Conservation (phyloP, 192 early-diverging fungal genomes). For the Coemansia sp. region DNA sequence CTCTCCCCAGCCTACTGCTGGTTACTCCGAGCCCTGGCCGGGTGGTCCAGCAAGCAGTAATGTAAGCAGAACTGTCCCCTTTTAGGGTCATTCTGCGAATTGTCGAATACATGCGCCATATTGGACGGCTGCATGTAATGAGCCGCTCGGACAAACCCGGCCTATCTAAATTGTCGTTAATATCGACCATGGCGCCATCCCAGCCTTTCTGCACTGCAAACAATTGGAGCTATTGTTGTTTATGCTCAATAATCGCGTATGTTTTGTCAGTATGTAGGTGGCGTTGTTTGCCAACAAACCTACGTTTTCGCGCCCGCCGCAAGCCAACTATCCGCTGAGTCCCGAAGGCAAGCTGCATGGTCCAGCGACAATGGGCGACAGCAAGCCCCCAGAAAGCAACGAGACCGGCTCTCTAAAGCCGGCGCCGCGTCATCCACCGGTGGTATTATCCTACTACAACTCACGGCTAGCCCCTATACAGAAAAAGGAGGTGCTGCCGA, state of each 20-base stretch:
- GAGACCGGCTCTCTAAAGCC: conserved; percentile 2
- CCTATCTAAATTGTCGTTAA: conserved; percentile 5
- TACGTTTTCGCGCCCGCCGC: neutral
- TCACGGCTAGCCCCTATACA: conserved; percentile 31
- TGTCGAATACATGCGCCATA: neutral
- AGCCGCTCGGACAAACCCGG: conserved; percentile 4
- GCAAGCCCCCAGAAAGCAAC: conserved; percentile 13
- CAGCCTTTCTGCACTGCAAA: conserved; percentile 5
- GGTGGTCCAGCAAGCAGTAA: neutral
- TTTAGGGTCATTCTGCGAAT: neutral
- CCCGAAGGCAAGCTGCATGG: neutral
- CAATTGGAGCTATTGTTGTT: conserved; percentile 4
- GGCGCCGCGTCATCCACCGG: conserved; percentile 3
- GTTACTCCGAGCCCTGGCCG: neutral
- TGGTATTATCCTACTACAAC: conserved; percentile 32
- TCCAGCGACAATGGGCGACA: neutral
- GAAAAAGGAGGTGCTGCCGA: conserved; percentile 15
- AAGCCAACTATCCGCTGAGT: neutral
- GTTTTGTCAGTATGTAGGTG: conserved; percentile 24
- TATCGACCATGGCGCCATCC: neutral
- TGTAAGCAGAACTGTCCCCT: neutral
- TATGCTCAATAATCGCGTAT: neutral
- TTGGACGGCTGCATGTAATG: neutral
- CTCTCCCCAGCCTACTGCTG: neutral
- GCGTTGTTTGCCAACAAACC: conserved; percentile 18